Base-by-base conservation (phyloP, 2,329 filamentous ascomycete genomes). In the Magnaporthiopsis incrustans region DNA sequence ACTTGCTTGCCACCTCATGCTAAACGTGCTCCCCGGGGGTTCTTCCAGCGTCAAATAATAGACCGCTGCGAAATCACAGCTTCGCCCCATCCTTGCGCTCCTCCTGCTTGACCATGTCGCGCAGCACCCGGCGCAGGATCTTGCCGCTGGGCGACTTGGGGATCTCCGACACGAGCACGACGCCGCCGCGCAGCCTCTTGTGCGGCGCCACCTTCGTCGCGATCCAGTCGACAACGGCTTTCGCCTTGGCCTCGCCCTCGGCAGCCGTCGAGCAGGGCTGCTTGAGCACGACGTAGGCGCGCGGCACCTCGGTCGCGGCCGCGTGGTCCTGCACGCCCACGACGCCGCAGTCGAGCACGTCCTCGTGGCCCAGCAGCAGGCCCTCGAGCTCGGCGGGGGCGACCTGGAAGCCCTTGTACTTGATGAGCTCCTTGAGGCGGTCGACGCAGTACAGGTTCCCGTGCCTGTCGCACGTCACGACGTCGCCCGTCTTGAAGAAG, bases 381-480 rank as follows among this genome's bases (percentile, higher is more conserved):
- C 78, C 79, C 67, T 82, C 87, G 7, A 90, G 78, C 73, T 90
- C 87, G 2, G 87, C 87, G 0, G 88, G 88, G 0, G 88, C 79
- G 2, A 90, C 88, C 72, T 89, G 88, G 76, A 89, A 90, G 0
- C 87, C 88, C 75, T 91, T 84, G 68, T 83, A 84, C 70, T 84
- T 84, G 71, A 87, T 87, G 64, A 87, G 70, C 73, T 87, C 85
- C 78, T 91, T 92, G 50, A 92, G 81, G 8, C 92, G 88, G 72
- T 97, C 93, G 1, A 93, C 96, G 73, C 97, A 94, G 78, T 88
- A 97, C 71, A 96, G 91, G 72, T 96, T 91, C 35, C 90, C 90
- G 61, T 90, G 82, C 59, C 82, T 78, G 71, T 96, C 91, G 70
- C 90, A 85, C 68, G 90, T 87, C 4, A 91, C 90, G 32, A 97